Percentiles rank a stretch among this genome's conserved stretches.
Evolutionary conservation across 179 eudicot genomes (phyloP).

Genomic region (Corrigiola litoralis): DNA sequence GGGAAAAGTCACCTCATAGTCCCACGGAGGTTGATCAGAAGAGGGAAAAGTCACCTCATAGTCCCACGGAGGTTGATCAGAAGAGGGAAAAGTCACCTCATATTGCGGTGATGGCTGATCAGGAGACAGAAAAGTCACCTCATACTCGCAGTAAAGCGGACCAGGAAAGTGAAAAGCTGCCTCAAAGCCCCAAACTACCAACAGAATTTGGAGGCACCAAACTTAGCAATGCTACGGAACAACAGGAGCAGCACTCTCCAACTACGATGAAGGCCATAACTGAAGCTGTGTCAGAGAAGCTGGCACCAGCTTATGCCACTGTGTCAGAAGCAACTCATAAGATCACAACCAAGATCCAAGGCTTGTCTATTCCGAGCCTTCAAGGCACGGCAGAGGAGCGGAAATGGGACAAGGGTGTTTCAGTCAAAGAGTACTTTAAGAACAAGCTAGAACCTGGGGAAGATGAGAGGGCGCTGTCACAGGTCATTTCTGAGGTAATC

Average conservation of each 20-base stretch:
- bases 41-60: no score
- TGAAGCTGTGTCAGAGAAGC: constrained; percentile 33
- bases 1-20: background rate
- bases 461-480: constrained; percentile 72
- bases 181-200: background rate
- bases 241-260: constrained; percentile 11
- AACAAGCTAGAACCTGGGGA: constrained; percentile 81
- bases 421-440: constrained; percentile 69
- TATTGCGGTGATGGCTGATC: background rate
- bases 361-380: constrained; percentile 24
- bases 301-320: constrained; percentile 44
- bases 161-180: constrained; percentile 2
- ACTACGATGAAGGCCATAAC: constrained; percentile 30
- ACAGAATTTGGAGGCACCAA: constrained; percentile 7
- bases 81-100: no score
- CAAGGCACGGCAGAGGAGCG: constrained; percentile 6
- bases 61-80: background rate
- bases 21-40: background rate
- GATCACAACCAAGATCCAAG: constrained; percentile 44
- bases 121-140: background rate
- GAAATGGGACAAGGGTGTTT: constrained; percentile 57
- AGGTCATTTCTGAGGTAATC: constrained; percentile 65
- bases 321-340: constrained; percentile 43
- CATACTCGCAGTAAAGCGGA: background rate
- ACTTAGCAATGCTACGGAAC: constrained; percentile 1